Evolutionary conservation across 805 yeast genomes (phyloP), one percentile per base, ranked within the genome.

Genomic region (Candida palmyrensis): DNA sequence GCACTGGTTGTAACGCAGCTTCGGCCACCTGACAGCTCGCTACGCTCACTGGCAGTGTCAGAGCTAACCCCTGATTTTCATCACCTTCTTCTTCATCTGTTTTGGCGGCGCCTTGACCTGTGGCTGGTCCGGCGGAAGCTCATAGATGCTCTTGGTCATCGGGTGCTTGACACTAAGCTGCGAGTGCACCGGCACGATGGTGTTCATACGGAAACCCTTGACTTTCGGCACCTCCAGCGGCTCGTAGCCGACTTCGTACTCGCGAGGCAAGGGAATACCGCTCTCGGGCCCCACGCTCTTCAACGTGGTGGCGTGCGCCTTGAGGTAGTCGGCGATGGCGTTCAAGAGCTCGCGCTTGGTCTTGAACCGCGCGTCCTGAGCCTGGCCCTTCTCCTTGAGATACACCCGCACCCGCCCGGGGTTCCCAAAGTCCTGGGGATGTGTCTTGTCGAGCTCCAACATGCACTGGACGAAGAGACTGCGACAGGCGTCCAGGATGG

Each of bases 351-450:
- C 77, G 46, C 94, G 75, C 53, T 89, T 88, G 30, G 51, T 59
- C 13, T 49, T 42, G 37, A 51, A 56, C 18, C 50, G 40, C n/a
- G 45, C 34, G 38, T 63, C 60, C 2, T 42, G 40, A 8, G 68
- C 53, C 18, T 56, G 46, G 2, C 76, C 78, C n/a, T 47, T 44
- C 31, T 55, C 58, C 48, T 77, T 81, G 25, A 86, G 44, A 28
- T 77, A 64, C 15, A 88, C 82, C 44, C 95, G 75, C 22, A 92
- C 89, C 49, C 97, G 73, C n/a, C 98, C 98, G 4, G 97, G 94
- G 52, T 90, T 90, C 44, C 97, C 95, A 73, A 82, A 92, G 59
- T 90, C 97, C 57, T 89, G 95, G 9, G 97, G 97, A 59, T 90
- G 98, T 1, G 82, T 59, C 62, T 88, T 92, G 39, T 82, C 86